Conservation (phyloP, 805 yeast species). For the Danielozyma ontarioensis region DNA sequence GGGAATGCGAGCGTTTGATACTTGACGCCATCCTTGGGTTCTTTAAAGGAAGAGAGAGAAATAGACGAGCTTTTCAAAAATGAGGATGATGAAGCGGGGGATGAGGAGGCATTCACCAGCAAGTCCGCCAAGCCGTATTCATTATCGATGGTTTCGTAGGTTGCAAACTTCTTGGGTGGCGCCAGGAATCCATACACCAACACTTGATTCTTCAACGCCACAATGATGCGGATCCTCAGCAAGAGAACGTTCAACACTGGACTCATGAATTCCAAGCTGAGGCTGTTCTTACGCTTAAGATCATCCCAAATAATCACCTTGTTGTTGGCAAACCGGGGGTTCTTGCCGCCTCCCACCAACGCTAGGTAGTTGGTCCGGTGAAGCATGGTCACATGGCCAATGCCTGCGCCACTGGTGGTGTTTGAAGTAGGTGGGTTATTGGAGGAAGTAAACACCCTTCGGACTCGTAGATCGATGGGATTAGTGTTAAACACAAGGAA, state of each 20-base stretch:
- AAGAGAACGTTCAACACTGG: conserved; percentile 71
- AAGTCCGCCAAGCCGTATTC: conserved; percentile 61
- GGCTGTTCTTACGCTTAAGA: conserved; percentile 65
- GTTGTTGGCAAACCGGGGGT: conserved; percentile 73
- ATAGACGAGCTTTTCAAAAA: background rate
- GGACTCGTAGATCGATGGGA: conserved; percentile 75
- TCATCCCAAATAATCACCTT: conserved; percentile 92
- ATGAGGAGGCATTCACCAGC: conserved; percentile 22
- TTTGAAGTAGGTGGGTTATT: background rate
- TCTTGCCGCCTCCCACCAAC: conserved; percentile 82
- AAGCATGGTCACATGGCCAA: conserved; percentile 76
- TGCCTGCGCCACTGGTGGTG: conserved; percentile 42
- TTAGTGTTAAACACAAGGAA: conserved; percentile 82
- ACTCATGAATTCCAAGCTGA: conserved; percentile 68
- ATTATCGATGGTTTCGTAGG: conserved; percentile 63
- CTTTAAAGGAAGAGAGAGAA: background rate
- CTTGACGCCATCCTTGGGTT: conserved; percentile 14
- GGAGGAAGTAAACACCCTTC: conserved; percentile 40
- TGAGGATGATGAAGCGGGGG: conserved; percentile 3
- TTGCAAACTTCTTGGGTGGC: conserved; percentile 63
- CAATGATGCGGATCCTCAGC: conserved; percentile 71
- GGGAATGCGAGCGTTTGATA: conserved; percentile 70
- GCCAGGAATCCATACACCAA: conserved; percentile 76
- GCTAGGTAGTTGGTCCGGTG: conserved; percentile 89
- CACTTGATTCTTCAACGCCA: conserved; percentile 62